Evolutionary conservation across 176 grass and related monocot genomes (phyloP).

Genomic region (Zea luxurians): DNA sequence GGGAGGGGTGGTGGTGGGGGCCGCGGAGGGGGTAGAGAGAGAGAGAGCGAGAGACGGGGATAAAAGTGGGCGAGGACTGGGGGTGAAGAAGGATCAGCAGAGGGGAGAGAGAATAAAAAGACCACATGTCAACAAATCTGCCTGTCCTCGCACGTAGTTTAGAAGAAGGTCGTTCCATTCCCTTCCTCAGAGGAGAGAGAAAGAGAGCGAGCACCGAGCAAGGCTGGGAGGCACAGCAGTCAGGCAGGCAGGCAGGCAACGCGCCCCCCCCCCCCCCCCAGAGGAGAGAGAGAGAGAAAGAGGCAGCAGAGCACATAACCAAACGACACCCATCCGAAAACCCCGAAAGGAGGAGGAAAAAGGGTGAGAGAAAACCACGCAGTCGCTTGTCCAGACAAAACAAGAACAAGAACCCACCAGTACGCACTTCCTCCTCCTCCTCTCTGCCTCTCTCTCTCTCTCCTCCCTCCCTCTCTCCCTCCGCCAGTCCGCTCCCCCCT

Average conservation of each 20-base stretch:
- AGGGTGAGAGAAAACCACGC: conserved; percentile 24
- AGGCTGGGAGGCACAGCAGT: too few relatives aligned
- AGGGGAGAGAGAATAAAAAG: too few relatives aligned
- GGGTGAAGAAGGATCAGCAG: too few relatives aligned
- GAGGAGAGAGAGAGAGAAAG: background rate
- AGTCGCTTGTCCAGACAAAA: conserved; percentile 40
- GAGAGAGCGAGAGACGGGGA: too few relatives aligned
- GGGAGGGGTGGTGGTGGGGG: too few relatives aligned
- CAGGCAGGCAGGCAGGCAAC: too few relatives aligned
- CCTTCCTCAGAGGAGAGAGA: conserved; percentile 44
- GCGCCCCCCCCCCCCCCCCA: too few relatives aligned
- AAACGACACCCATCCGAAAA: conserved; percentile 41
- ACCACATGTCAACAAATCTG: too few relatives aligned
- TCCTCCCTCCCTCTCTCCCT: background rate
- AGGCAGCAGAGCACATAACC: conserved; percentile 8
- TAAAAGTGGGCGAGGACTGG: too few relatives aligned
- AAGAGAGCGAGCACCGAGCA: background rate
- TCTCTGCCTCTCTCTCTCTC: background rate
- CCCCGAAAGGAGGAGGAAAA: conserved; percentile 23
- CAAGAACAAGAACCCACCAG: conserved; percentile 53
- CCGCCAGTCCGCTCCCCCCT: background rate
- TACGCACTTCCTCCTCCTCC: conserved; percentile 12
- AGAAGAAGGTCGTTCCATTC: conserved; percentile 55
- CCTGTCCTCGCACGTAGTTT: background rate
- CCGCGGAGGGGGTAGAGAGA: too few relatives aligned